Evolutionary conservation across 1,284 basidiomycete species (phyloP).

Genomic region (Tremellales sp.): DNA sequence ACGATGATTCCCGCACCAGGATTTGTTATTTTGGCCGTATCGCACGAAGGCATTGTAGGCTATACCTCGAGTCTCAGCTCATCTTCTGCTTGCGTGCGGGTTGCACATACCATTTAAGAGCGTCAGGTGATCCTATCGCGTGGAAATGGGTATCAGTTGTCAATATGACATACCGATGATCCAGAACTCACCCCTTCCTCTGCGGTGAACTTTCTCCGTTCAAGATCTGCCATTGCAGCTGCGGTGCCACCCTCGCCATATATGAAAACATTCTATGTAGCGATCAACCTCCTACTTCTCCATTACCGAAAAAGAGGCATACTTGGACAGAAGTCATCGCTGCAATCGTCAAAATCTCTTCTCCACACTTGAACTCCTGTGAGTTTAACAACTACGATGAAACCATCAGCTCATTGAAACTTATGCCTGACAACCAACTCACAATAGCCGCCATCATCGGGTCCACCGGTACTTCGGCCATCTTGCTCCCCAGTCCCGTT

Average conservation of each 20-base stretch:
- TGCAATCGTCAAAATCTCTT: conserved; percentile 90
- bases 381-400: conserved; percentile 71
- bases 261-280: conserved; percentile 71
- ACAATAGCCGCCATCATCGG: conserved; percentile 58
- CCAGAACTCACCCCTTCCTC: conserved; percentile 76
- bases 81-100: not conserved
- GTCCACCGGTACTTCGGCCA: conserved; percentile 57
- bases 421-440: conserved; percentile 21
- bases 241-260: conserved; percentile 73
- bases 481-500: conserved; percentile 51
- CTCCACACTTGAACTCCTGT: conserved; percentile 75
- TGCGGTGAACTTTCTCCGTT: conserved; percentile 89
- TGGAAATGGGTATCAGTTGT: conserved; percentile 9
- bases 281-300: conserved; percentile 3
- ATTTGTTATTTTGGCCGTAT: conserved; percentile 70
- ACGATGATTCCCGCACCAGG: conserved; percentile 89
- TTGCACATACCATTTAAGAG: conserved; percentile 69
- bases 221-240: conserved; percentile 79
- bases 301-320: conserved; percentile 16
- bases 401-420: conserved; percentile 1
- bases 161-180: not conserved
- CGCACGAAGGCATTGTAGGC: conserved; percentile 87
- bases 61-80: conserved; percentile 37
- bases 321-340: conserved; percentile 91
- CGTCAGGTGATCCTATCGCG: conserved; percentile 78